These are phyloP conservation scores for Clarireedia homoeocarpa DNA, from an alignment of 2,329 filamentous ascomycete genomes.

Conservation along the genomic window DNA sequence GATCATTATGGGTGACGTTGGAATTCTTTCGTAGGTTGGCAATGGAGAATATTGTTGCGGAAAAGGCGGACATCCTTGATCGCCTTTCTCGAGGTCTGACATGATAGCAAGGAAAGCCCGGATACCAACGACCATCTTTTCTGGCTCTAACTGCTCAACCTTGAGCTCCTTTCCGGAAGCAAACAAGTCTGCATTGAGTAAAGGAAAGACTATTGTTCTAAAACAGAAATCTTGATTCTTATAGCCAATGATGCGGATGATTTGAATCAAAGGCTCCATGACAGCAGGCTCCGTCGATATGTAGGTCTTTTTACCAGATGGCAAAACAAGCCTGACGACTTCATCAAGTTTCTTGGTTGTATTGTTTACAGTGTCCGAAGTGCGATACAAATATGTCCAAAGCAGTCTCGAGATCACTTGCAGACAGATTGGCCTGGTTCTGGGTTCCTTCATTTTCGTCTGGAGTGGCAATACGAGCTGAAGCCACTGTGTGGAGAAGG, in stretches of 20 bases:
- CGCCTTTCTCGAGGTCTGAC: slow-evolving; percentile 81
- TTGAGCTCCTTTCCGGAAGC: slow-evolving; percentile 53
- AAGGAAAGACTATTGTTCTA: slow-evolving; percentile 82
- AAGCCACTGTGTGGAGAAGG: slow-evolving; percentile 80
- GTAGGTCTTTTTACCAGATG: slow-evolving; percentile 70
- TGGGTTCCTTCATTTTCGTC: slow-evolving; percentile 75
- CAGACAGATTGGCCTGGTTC: slow-evolving; percentile 69
- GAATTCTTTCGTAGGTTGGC: slow-evolving; percentile 36
- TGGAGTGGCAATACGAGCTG: slow-evolving; percentile 71
- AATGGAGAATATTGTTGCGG: slow-evolving; percentile 55
- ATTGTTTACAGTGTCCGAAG: slow-evolving; percentile 59
- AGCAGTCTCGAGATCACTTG: slow-evolving; percentile 84
- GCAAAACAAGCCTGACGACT: slow-evolving; percentile 75
- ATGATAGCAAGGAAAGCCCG: slow-evolving; percentile 89
- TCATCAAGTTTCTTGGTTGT: slow-evolving; percentile 81
- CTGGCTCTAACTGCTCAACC: slow-evolving; percentile 86
- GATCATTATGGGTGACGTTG: slow-evolving; percentile 43
- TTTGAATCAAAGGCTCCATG: slow-evolving; percentile 83
- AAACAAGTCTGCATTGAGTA: slow-evolving; percentile 91
- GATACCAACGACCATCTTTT: slow-evolving; percentile 96
- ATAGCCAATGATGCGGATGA: slow-evolving; percentile 90
- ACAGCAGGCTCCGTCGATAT: slow-evolving; percentile 77
- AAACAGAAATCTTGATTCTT: slow-evolving; percentile 93
- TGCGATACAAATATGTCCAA: slow-evolving; percentile 91
- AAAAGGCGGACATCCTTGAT: slow-evolving; percentile 72